Percentiles rank a stretch among this genome's conserved stretches.
These are phyloP conservation scores for Lepidopterella palustris DNA, from an alignment of 495 filamentous ascomycete genomes.

Conservation along the genomic window DNA sequence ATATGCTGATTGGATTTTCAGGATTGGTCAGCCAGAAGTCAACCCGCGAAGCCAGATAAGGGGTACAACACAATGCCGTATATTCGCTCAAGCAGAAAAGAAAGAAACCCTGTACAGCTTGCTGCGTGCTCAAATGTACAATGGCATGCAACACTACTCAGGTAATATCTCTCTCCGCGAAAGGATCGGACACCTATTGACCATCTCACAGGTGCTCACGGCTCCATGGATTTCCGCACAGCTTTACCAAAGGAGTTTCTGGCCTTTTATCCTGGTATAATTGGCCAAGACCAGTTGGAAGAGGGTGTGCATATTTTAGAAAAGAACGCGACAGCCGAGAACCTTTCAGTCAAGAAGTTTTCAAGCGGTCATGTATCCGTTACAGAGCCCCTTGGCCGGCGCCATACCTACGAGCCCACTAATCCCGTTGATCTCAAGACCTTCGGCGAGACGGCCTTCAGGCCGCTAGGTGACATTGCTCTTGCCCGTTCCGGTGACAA, in stretches of 20 bases:
- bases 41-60: conserved; percentile 21
- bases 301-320: conserved; percentile 16
- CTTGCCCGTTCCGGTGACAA: conserved; percentile 34
- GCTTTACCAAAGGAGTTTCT: conserved; percentile 25
- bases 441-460: conserved; percentile 20
- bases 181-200: background rate
- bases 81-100: conserved; percentile 25
- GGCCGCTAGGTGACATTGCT: conserved; percentile 26
- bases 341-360: background rate
- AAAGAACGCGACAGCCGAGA: background rate
- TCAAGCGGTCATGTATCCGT: background rate
- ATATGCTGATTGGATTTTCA: too few species aligned
- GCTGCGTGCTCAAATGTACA: conserved; percentile 4
- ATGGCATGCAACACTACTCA: conserved; percentile 16
- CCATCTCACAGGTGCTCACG: too few species aligned
- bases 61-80: conserved; percentile 26
- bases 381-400: background rate
- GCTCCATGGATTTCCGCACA: conserved; percentile 20
- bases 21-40: conserved; percentile 14
- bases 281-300: conserved; percentile 20
- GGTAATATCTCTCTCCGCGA: too few species aligned
- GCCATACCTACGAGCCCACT: conserved; percentile 16
- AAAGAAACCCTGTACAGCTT: conserved; percentile 13
- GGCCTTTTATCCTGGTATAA: conserved; percentile 24
- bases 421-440: conserved; percentile 17